These are phyloP conservation scores for Colletotrichum sp. DNA, from an alignment of 2,329 filamentous ascomycete genomes.

Conservation along the genomic window DNA sequence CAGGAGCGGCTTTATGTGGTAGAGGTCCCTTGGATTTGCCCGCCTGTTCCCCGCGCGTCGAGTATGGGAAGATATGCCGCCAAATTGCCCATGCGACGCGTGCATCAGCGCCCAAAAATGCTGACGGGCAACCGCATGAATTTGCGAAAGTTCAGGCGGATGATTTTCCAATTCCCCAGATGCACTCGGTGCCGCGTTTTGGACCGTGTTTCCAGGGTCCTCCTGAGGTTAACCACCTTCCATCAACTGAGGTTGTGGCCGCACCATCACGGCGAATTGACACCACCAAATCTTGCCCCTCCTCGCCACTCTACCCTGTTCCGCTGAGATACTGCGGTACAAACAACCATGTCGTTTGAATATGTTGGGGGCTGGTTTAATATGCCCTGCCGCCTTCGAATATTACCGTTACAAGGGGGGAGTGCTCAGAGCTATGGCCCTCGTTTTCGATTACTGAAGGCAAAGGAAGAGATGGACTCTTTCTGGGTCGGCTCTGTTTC, in stretches of 20 bases:
- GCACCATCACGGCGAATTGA: not conserved
- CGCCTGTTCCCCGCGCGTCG: not conserved
- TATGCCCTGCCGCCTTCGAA: not conserved
- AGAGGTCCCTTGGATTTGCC: not conserved
- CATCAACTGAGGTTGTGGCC: not conserved
- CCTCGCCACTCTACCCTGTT: not conserved
- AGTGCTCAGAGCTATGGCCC: not conserved
- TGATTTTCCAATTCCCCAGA: not conserved
- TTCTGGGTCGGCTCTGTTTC: not conserved
- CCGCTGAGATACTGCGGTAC: not conserved
- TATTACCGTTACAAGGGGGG: conserved; percentile 3
- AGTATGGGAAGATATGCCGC: not conserved
- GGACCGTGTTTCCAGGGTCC: not conserved
- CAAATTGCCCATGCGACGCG: conserved; percentile 1
- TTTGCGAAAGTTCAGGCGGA: not conserved
- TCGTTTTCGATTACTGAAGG: not conserved
- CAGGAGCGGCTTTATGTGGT: not conserved
- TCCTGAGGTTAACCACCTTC: not conserved
- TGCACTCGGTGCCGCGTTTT: not conserved
- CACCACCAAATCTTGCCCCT: not conserved
- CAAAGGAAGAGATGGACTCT: not conserved
- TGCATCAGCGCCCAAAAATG: not conserved
- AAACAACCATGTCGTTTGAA: not conserved
- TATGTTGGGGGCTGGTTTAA: conserved; percentile 7
- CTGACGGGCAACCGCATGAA: not conserved